Evolutionary conservation across 352 stramenopile genomes (phyloP), one percentile per base, ranked within the genome.

Genomic region (Phytophthora fragariae): DNA sequence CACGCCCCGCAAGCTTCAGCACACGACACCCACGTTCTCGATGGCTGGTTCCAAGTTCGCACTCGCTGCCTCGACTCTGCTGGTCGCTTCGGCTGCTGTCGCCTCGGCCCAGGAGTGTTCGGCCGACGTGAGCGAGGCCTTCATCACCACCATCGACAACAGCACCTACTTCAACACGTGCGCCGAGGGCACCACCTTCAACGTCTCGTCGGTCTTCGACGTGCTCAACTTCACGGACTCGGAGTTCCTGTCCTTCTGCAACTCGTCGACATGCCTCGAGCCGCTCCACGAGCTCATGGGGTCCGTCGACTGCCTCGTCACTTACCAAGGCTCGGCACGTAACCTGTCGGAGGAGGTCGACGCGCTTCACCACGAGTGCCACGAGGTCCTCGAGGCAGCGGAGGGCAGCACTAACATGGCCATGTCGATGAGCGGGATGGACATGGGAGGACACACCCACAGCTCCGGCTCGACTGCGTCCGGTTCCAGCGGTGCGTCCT

Each of bases 221-320:
- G 80, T 79, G 27, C 61, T 75, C 10, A 84, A 90, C 55, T 82
- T 92, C 53, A 81, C 73, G 31, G 44, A 62, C 31, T 9, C 65
- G 12, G 80, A 91, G 19, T 81, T 92, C n/a, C 14, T 88, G 27
- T 62, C 63, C 52, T 91, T 88, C 62, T 92, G 85, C 72, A 79
- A 84, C 60, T 88, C 81, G 57, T 81, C 73, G 7, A 72, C 61
- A 19, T 92, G 85, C 59, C 78, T 92, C 39, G 75, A 80, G 24
- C 85, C 85, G 7, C 31, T 92, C n/a, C 85, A 92, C 72, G 73
- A 72, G 54, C 56, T 89, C 24, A 76, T 91, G 68, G 60, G 70
- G 21, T 66, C 70, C 2, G 54, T 80, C 57, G 75, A 82, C 66
- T 91, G 83, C 55, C 62, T 82, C 52, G 81, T 89, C 52, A 77